Conservation (phyloP, 2,329 filamentous ascomycete genomes). For the Cryphonectria radicalis region DNA sequence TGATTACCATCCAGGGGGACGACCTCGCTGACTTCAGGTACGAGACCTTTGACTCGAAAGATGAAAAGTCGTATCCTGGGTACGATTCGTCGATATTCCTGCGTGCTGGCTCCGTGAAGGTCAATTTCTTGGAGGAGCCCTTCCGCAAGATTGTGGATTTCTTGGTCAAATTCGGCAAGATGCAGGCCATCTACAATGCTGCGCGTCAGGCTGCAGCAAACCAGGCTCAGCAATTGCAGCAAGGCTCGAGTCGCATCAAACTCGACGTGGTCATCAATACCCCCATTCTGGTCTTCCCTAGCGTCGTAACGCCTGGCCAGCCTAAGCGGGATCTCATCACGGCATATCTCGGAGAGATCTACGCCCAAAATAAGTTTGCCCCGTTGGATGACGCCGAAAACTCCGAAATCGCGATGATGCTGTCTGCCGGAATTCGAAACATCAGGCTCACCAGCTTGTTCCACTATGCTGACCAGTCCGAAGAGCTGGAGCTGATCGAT, state of each 20-base stretch:
- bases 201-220: constrained; percentile 92
- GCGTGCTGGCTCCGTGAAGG: constrained; percentile 90
- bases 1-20: constrained; percentile 93
- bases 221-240: constrained; percentile 90
- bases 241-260: constrained; percentile 86
- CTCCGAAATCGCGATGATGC: constrained; percentile 80
- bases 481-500: constrained; percentile 95
- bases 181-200: constrained; percentile 99
- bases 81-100: constrained; percentile 93
- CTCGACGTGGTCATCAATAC: constrained; percentile 94
- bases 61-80: constrained; percentile 77
- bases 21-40: constrained; percentile 97
- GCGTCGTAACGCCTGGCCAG: constrained; percentile 71
- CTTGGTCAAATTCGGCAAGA: constrained; percentile 97
- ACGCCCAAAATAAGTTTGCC: constrained; percentile 90
- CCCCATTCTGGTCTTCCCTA: constrained; percentile 93
- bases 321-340: constrained; percentile 82
- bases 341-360: constrained; percentile 95
- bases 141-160: constrained; percentile 99
- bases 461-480: constrained; percentile 74
- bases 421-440: constrained; percentile 89
- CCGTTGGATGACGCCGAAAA: constrained; percentile 78
- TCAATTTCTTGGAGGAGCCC: constrained; percentile 96
- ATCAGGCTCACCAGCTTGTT: constrained; percentile 89
- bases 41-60: constrained; percentile 84